Base-by-base conservation (phyloP, 2,329 filamentous ascomycete genomes). In the Fusarium austroafricanum region DNA sequence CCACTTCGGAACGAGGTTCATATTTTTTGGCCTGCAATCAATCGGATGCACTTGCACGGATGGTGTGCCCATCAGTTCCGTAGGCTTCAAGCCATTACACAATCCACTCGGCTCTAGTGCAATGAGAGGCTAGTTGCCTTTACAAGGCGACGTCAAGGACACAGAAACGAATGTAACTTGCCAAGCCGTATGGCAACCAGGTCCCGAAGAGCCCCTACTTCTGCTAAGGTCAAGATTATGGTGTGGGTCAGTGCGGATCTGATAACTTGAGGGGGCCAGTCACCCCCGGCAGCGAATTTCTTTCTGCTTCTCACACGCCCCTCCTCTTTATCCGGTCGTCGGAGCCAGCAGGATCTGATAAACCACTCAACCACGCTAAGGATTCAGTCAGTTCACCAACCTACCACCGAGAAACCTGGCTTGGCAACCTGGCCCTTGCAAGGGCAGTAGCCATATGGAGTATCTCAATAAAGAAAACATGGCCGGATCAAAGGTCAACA, bases 231-330 rank as follows among this genome's bases (percentile, higher is more conserved):
- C 21, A 49, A 62, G 44, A 65, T 61, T 55, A 23, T 55, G 44
- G 37, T 49, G 67, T 63, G 67, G 57, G 37, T 38, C 55, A 61
- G 57, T 54, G 69, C 71, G 71, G 71, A 73, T 73, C 71, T 68
- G 71, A 73, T 74, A 73, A 73, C 65, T 52, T 50, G 55, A 64
- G 57, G 39, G 39, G 50, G 40, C 51, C 46, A 40, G 44, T 44
- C 53, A 57, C 50, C 51, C 58, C 47, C 49, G 33, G n/a, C 29
- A 29, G 39, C 33, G 29, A 39, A 38, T 40, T 55, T 42, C 23
- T 28, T 44, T 43, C 42, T 49, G 37, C 28, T 45, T n/a, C 7
- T 20, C 35, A 61, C 61, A 38, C 65, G 35, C 61, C 47, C 45
- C 40, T 28, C 28, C 37, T 44, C 14, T 35, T 45, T 21, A 35